Base-by-base conservation (phyloP, 345 rosid genomes). In the Eutrema heterophyllum region DNA sequence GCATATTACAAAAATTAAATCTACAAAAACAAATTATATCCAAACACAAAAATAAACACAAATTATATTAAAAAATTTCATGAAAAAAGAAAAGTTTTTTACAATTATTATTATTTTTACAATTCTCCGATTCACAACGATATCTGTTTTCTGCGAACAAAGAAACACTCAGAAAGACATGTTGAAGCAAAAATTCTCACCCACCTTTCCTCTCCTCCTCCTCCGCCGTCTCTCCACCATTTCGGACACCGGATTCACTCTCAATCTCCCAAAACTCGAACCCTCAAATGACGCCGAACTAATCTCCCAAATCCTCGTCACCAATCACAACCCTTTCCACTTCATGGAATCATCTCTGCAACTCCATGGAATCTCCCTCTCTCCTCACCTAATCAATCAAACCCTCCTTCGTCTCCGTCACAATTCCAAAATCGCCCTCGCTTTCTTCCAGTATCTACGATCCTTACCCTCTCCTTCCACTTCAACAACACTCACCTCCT, bases 361-460 rank as follows among this genome's bases (percentile, higher is more conserved):
- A 63, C 91, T 89, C 71, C 78, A 87, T 39, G 97, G 97, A 64
- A 77, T 94, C 65, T 67, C 86, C 21, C 85, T 94, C 72, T 61
- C 93, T 1, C 44, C 93, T 1, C 27, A 71, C 49, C 86, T 91
- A 72, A 79, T 91, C 68, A 52, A 89, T 83, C 95, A 94, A 71
- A 91, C 91, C 30, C 96, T 91, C 71, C 91, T 91, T 77, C 96
- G 98, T 35, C 89, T 94, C 83, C 88, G 77, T 41, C 89, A 91
- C 81, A 77, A 80, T 59, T 91, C 97, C 81, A 91, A 91, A 54
- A 73, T 91, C 41, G 89, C 80, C 45, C 61, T 76, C 36, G 0
- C 76, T 24, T 70, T 76, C 53, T 76, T 76, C 71, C 71, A 70
- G 12, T 70, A 76, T 56, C 3, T 35, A 45, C 80, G 71, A 36